Percentiles rank a stretch among this genome's conserved stretches.
phyloP scores from a whole-genome alignment of 2,329 filamentous ascomycete genomes.

The Fusarium sp. region DNA sequence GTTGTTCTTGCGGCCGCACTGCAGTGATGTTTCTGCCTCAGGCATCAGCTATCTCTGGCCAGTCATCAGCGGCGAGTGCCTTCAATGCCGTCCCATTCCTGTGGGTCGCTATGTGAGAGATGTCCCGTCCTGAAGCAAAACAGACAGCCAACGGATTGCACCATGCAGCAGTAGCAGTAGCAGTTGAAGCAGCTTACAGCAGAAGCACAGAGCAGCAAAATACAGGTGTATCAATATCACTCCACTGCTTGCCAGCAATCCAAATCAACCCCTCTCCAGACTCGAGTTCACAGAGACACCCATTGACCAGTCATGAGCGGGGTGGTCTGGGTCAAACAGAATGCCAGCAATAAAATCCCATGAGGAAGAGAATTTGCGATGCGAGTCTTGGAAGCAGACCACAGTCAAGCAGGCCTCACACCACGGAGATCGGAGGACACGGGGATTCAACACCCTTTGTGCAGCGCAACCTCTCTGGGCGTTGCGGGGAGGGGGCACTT shows the following conservation, averaged over 20 bases:
- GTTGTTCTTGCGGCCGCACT: constrained; percentile 36
- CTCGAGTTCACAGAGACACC: constrained; percentile 16
- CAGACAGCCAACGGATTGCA: constrained; percentile 19
- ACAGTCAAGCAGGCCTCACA: constrained; percentile 45
- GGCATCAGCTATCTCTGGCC: background rate
- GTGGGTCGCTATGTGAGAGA: constrained; percentile 18
- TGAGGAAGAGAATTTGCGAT: constrained; percentile 37
- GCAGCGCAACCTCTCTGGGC: constrained; percentile 33
- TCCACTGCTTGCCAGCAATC: constrained; percentile 7
- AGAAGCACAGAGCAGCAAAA: constrained; percentile 31
- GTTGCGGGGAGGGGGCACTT: constrained; percentile 39
- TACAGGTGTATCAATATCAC: constrained; percentile 16
- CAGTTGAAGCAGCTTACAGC: constrained; percentile 11
- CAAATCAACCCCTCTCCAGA: constrained; percentile 16
- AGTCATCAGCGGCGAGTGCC: constrained; percentile 15
- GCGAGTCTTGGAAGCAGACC: constrained; percentile 44
- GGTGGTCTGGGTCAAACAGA: constrained; percentile 38
- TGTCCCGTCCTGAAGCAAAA: constrained; percentile 11
- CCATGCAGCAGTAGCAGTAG: constrained; percentile 28
- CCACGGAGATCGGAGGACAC: constrained; percentile 41
- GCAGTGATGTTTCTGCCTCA: constrained; percentile 36
- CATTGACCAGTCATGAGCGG: constrained; percentile 41
- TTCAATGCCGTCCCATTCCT: constrained; percentile 36
- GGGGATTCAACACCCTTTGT: constrained; percentile 37
- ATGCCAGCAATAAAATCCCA: constrained; percentile 40